phyloP scores from a whole-genome alignment of 768 basidiomycete genomes.

The Lentinula sp. region DNA sequence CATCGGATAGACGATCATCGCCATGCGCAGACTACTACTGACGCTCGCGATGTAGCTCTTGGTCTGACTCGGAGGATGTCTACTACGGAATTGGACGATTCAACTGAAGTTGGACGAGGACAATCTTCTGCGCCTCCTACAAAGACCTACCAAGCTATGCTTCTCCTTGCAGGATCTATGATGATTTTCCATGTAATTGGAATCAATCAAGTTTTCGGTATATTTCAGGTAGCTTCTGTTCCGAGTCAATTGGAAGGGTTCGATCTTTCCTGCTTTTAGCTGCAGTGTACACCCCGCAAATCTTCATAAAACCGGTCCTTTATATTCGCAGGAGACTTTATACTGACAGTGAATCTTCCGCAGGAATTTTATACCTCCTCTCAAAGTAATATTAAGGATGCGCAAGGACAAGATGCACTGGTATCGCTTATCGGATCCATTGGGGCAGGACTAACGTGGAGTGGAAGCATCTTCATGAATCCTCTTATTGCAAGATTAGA shows the following conservation, averaged over 20 bases:
- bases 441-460: constrained; percentile 39
- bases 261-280: background rate
- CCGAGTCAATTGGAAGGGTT: background rate
- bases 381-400: constrained; percentile 25
- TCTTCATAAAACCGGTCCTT: no score
- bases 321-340: no score
- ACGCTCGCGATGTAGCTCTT: no score
- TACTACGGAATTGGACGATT: background rate
- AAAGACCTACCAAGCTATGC: constrained; percentile 25
- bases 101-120: background rate
- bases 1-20: background rate
- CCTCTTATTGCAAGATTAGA: constrained; percentile 27
- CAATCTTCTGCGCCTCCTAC: constrained; percentile 9
- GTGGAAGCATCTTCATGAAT: constrained; percentile 37
- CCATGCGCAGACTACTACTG: no score
- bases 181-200: constrained; percentile 43
- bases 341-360: background rate
- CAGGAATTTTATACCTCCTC: constrained; percentile 39
- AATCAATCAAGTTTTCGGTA: constrained; percentile 33
- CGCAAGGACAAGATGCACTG: constrained; percentile 29
- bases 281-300: no score
- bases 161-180: constrained; percentile 33
- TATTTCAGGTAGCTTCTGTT: constrained; percentile 29
- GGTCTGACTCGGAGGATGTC: no score
- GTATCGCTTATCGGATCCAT: constrained; percentile 37